Evolutionary conservation across 805 yeast genomes (phyloP).

Genomic region (Wickerhamiella spandovensis): DNA sequence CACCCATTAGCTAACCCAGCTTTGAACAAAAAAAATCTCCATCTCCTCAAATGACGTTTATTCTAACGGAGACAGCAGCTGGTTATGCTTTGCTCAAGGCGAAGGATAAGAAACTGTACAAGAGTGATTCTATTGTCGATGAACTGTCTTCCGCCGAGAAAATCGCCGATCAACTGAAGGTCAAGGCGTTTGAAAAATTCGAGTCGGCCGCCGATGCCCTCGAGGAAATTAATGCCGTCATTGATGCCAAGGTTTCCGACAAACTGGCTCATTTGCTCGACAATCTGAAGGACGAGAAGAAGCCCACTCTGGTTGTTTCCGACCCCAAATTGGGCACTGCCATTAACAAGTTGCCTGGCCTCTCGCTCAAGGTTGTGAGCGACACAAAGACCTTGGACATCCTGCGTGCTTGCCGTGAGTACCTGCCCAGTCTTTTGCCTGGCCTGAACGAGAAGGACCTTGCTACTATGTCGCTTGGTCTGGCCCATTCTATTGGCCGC

Average conservation of each 20-base stretch:
- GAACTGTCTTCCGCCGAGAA: slow-evolving; percentile 74
- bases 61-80: slow-evolving; percentile 95
- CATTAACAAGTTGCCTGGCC: slow-evolving; percentile 77
- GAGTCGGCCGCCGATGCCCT: slow-evolving; percentile 89
- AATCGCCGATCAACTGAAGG: slow-evolving; percentile 80
- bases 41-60: slow-evolving; percentile 23
- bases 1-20: neutral
- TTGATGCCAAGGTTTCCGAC: slow-evolving; percentile 87
- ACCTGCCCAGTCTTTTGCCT: slow-evolving; percentile 85
- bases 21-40: slow-evolving; percentile 7
- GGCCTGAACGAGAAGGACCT: slow-evolving; percentile 78
- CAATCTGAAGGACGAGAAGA: slow-evolving; percentile 33
- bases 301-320: slow-evolving; percentile 78
- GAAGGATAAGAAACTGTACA: slow-evolving; percentile 92
- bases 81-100: slow-evolving; percentile 97
- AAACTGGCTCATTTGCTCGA: slow-evolving; percentile 59
- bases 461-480: slow-evolving; percentile 92
- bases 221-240: slow-evolving; percentile 83
- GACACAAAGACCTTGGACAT: slow-evolving; percentile 93
- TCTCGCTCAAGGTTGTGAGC: slow-evolving; percentile 76
- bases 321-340: slow-evolving; percentile 95
- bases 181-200: slow-evolving; percentile 92
- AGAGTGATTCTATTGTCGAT: slow-evolving; percentile 56
- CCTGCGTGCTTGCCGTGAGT: slow-evolving; percentile 89
- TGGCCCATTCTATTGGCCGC: slow-evolving; percentile 97